Base-by-base conservation (phyloP, 2,329 filamentous ascomycete genomes). In the Phaeosphaeria sp. region DNA sequence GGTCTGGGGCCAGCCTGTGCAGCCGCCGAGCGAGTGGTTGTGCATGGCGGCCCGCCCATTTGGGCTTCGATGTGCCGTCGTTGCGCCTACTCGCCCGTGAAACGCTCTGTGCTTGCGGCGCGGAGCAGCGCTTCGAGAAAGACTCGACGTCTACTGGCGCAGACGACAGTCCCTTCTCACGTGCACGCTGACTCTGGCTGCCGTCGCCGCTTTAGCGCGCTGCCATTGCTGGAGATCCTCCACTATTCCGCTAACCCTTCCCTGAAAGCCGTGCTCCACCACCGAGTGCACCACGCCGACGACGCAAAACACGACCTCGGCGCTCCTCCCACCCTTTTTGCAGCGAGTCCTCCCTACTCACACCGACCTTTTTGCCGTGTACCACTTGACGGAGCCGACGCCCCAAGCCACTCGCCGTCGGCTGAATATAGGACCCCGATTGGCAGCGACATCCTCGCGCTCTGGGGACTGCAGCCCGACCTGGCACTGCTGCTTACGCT, bases 271-370 rank as follows among this genome's bases (percentile, higher is more conserved):
- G 21, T 20, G 44, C 52, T 49, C 52, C 52, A 48, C 44, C 30
- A 65, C 63, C 60, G 58, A 52, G 60, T 55, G 58, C 58, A 59
- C 61, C 56, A 56, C 64, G 59, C 50, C 63, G 57, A 61, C 66
- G 50, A 50, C 59, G 46, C 50, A 56, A 61, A 49, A 61, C 58
- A 56, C 62, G 25, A 48, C 46, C 15, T 33, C 30, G 30, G 44
- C 46, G 27, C 58, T 47, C 54, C 56, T 43, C 22, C 55, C 50
- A 43, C 42, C 54, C 49, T 46, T 42, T 33, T 48, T 55, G 51
- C 52, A 54, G 53, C 61, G 46, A 52, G 50, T 52, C 56, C 54
- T 52, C 52, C n/a, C 46, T 47, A 47, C 46, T 30, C 43, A 21
- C 52, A 49, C 36, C 54, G 55, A 48, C 46, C 30, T 25, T 11